Conservation (phyloP, 306 rosid species). For the Urtica urens region DNA sequence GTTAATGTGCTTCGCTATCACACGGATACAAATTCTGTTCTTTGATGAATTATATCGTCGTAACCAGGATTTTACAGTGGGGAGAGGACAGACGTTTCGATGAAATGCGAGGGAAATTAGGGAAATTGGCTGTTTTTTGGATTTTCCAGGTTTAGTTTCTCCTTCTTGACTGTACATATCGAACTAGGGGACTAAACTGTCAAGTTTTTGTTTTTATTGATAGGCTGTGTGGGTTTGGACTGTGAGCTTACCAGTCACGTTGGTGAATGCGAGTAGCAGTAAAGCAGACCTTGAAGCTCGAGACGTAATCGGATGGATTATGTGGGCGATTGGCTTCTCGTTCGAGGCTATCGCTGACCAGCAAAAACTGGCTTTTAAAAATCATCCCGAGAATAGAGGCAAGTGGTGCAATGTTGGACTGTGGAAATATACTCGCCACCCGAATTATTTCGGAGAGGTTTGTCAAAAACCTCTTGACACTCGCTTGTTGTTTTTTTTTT, state of each 20-base stretch:
- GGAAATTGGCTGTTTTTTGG: conserved; percentile 84
- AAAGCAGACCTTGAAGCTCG: conserved; percentile 46
- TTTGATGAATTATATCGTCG: not conserved
- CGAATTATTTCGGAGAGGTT: conserved; percentile 96
- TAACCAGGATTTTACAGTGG: conserved; percentile 80
- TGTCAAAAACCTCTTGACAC: conserved; percentile 19
- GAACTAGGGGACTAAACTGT: not conserved
- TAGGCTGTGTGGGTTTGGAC: conserved; percentile 99
- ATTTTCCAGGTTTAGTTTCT: conserved; percentile 91
- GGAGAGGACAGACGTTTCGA: conserved; percentile 93
- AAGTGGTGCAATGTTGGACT: conserved; percentile 82
- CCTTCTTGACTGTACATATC: not conserved
- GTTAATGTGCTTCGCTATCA: no score
- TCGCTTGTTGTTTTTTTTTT: not conserved
- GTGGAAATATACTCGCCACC: conserved; percentile 93
- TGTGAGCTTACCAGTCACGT: conserved; percentile 83
- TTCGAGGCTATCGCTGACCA: conserved; percentile 83
- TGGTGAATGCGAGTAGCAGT: conserved; percentile 66
- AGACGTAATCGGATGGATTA: conserved; percentile 76
- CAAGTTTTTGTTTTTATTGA: not conserved
- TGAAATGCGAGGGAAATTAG: conserved; percentile 68
- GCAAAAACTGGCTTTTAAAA: conserved; percentile 62
- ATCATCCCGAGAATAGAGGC: conserved; percentile 50
- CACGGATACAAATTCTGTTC: not conserved
- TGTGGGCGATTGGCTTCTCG: conserved; percentile 65